Percentiles rank a stretch among this genome's conserved stretches.
Conservation (phyloP, 2,329 filamentous ascomycete species). For the Apiospora koreana region DNA sequence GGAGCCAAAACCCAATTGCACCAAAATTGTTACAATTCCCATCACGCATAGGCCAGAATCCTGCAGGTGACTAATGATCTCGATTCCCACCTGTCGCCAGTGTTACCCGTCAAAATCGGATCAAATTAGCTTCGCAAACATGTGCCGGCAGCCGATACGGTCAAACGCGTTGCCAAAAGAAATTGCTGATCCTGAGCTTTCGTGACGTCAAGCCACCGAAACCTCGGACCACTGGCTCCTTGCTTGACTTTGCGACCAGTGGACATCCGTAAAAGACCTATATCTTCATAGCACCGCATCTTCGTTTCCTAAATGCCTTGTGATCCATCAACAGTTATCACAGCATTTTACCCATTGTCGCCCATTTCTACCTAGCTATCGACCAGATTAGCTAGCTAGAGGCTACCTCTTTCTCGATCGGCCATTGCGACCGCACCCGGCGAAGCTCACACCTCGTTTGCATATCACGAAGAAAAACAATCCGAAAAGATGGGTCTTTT, state of each 20-base stretch:
- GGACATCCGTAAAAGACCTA: background rate
- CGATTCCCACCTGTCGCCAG: background rate
- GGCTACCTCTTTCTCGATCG: background rate
- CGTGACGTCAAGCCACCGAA: background rate
- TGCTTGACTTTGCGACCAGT: background rate
- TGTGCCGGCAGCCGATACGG: background rate
- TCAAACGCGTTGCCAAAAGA: background rate
- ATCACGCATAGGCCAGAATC: background rate
- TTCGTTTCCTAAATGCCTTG: background rate
- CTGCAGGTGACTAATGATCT: background rate
- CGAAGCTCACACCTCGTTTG: background rate
- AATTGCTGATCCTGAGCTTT: background rate
- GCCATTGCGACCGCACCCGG: background rate
- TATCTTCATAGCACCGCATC: background rate
- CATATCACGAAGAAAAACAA: background rate
- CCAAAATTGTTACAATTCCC: background rate
- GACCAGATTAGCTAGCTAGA: background rate
- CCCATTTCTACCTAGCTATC: background rate
- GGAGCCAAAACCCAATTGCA: background rate
- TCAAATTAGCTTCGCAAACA: background rate
- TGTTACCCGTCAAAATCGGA: background rate
- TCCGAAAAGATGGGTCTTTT: conserved; percentile 25
- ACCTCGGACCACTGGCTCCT: too few relatives aligned
- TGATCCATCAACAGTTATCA: background rate
- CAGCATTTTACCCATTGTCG: background rate